A percentile compares a stretch with the other conserved stretches of the same genome.
Evolutionary conservation across 352 stramenopile genomes (phyloP).

Genomic region (Paralagenidium karlingii): DNA sequence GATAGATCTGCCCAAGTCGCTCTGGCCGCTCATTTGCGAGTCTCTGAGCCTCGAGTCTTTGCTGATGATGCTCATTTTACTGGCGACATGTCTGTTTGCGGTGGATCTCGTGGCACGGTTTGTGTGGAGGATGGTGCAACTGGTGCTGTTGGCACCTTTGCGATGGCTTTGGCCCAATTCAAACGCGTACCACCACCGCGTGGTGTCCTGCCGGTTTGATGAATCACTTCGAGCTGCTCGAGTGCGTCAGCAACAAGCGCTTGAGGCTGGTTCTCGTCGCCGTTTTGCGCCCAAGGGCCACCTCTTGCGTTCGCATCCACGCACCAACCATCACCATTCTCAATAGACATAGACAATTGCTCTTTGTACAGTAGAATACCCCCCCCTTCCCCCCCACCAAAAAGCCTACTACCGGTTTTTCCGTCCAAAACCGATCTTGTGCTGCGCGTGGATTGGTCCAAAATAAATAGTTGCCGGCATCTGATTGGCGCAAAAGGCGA

Average conservation of each 20-base stretch:
- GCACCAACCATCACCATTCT: no score
- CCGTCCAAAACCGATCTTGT: no score
- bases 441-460: no score
- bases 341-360: no score
- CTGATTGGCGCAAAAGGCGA: no score
- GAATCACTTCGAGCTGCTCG: slow-evolving; percentile 9
- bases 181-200: background rate
- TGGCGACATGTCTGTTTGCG: slow-evolving; percentile 13
- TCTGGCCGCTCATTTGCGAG: slow-evolving; percentile 6
- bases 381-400: no score
- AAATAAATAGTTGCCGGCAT: no score
- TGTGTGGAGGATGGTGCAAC: background rate
- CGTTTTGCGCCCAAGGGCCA: no score
- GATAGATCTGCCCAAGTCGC: slow-evolving; percentile 13
- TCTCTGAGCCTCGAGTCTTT: slow-evolving; percentile 12
- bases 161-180: background rate
- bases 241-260: slow-evolving; percentile 12
- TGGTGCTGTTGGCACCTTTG: no score
- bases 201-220: slow-evolving; percentile 12
- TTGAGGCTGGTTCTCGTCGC: slow-evolving; percentile 6
- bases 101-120: slow-evolving; percentile 11
- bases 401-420: no score
- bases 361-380: no score
- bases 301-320: no score
- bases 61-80: slow-evolving; percentile 10